These are phyloP conservation scores for Blastobotrys capitulatus DNA, from an alignment of 1,139 yeast species.

Conservation along the genomic window DNA sequence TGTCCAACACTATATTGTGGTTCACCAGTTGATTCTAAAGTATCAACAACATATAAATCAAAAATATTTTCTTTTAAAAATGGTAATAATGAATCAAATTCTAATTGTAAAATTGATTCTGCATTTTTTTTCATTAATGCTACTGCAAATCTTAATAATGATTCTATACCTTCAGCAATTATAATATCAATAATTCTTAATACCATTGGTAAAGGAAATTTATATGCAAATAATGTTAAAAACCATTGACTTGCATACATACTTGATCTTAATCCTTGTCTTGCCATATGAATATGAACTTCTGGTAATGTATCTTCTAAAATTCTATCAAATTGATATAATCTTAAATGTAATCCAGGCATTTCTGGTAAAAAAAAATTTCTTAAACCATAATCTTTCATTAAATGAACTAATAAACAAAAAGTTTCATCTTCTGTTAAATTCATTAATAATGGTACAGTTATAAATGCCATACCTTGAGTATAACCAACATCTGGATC, in stretches of 20 bases:
- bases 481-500: constrained; percentile 96
- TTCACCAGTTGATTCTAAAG: constrained; percentile 14
- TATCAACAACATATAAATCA: constrained; percentile 50
- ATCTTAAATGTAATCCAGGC: constrained; percentile 82
- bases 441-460: constrained; percentile 78
- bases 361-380: constrained; percentile 78
- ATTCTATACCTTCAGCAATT: constrained; percentile 83
- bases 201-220: constrained; percentile 81
- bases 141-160: constrained; percentile 72
- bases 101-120: constrained; percentile 49
- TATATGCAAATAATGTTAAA: constrained; percentile 86
- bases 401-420: constrained; percentile 69
- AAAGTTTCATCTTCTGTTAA: constrained; percentile 82
- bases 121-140: constrained; percentile 70
- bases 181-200: constrained; percentile 78
- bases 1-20: constrained; percentile 56
- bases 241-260: constrained; percentile 99
- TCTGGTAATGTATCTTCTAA: constrained; percentile 65
- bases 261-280: constrained; percentile 81
- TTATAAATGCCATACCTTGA: constrained; percentile 93
- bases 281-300: constrained; percentile 66
- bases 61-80: constrained; percentile 77
- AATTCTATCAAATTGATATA: constrained; percentile 85
- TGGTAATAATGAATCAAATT: constrained; percentile 68
- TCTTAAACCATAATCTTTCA: constrained; percentile 78